A percentile compares a stretch with the other conserved stretches of the same genome.
Evolutionary conservation across 495 filamentous ascomycete genomes (phyloP).

Genomic region (Lasiosphaeris hirsuta): DNA sequence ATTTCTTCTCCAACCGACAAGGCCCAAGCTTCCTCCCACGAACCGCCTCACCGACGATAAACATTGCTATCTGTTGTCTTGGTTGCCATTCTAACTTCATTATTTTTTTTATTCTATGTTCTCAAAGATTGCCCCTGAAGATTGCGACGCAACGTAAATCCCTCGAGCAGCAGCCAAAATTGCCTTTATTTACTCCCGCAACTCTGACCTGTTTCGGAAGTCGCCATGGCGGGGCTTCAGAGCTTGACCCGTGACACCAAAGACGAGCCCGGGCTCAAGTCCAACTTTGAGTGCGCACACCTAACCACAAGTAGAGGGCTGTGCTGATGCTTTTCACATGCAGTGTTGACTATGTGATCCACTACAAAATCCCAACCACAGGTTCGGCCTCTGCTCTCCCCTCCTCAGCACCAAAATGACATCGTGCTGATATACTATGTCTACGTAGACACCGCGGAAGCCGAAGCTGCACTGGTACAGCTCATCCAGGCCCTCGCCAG

Average conservation of each 20-base stretch:
- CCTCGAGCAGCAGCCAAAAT: too few species aligned
- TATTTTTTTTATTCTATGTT: not conserved
- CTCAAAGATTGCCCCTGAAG: not conserved
- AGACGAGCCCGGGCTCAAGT: constrained; percentile 30
- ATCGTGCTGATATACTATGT: not conserved
- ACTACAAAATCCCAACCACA: constrained; percentile 65
- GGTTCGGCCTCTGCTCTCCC: constrained; percentile 42
- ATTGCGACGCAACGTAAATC: not conserved
- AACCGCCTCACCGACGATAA: not conserved
- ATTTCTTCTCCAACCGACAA: not conserved
- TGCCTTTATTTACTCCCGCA: not conserved
- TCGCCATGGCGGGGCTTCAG: constrained; percentile 34
- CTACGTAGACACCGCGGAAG: constrained; percentile 58
- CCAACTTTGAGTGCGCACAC: constrained; percentile 30
- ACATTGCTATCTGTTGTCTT: not conserved
- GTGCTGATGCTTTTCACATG: constrained; percentile 13
- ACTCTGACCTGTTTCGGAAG: not conserved
- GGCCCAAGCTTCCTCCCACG: not conserved
- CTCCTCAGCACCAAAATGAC: not conserved
- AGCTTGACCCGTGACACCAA: constrained; percentile 30
- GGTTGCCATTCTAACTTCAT: not conserved
- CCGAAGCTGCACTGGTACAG: constrained; percentile 67
- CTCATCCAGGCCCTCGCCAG: constrained; percentile 67
- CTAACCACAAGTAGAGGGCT: constrained; percentile 9
- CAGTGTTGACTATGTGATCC: constrained; percentile 90